Base-by-base conservation (phyloP, 2,329 filamentous ascomycete species). In the Colletotrichum sp. region DNA sequence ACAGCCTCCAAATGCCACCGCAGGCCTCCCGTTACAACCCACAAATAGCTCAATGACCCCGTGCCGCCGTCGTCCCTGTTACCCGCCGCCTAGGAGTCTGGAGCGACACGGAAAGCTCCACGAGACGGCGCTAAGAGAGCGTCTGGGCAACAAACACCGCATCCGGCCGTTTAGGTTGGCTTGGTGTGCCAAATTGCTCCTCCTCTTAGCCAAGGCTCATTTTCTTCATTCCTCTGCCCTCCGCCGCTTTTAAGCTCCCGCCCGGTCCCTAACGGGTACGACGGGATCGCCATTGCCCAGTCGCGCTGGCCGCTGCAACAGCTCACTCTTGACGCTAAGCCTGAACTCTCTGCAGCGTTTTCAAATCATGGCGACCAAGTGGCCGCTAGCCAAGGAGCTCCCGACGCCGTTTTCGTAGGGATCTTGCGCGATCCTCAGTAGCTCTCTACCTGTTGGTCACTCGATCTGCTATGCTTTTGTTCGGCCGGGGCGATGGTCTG, bases 341-440 rank as follows among this genome's bases (percentile, higher is more conserved):
- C 61, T 28, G 70, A 60, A 68, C 55, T 73, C 26, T 68, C 13
- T 21, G 34, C 63, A 52, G 63, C 57, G 28, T 73, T 73, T 39
- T 39, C 73, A 75, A 68, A 75, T 72, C 48, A 59, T 55, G 24
- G 59, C 13, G 57, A 39, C 34, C 30, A 24, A 75, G 57, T 74
- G 36, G 48, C 59, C 70, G 64, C 70, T 76, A 74, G 65, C 57
- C 26, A 48, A 36, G 70, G 32, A 61, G 43, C 15, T 26, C 65
- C 28, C 64, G 26, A 48, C 26, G 64, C 70, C 64, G 70, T 39
- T 69, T 73, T 65, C 48, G 59, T 64, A 24, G 24, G 32, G n/a
- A 67, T 55, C n/a, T 63, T 28, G 60, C 16, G 24, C 63, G 65
- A 64, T 64, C 15, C 32, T 7, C 26, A 59, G 32, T 21, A 43